Evolutionary conservation across 2,329 filamentous ascomycete species (phyloP).

Genomic region (Alternaria sp.): DNA sequence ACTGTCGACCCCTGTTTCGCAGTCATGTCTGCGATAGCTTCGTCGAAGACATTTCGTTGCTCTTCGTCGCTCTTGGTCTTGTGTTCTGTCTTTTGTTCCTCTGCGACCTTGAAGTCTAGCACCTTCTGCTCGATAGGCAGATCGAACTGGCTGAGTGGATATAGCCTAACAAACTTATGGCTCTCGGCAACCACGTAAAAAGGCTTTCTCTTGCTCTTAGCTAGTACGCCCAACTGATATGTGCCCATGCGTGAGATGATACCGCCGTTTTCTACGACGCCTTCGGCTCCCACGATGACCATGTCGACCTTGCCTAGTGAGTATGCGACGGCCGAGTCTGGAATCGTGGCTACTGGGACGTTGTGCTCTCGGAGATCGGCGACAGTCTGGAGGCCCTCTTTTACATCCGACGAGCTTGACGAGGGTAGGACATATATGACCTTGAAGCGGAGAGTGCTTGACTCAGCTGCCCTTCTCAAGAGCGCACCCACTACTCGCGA

Average conservation of each 20-base stretch:
- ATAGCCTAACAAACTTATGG: slow-evolving; percentile 93
- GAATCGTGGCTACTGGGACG: slow-evolving; percentile 83
- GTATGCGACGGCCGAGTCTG: slow-evolving; percentile 78
- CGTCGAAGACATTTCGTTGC: slow-evolving; percentile 58
- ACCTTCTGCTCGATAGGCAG: slow-evolving; percentile 81
- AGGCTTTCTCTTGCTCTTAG: slow-evolving; percentile 74
- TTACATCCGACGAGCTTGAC: slow-evolving; percentile 45
- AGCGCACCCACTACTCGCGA: slow-evolving; percentile 83
- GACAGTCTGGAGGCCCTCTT: slow-evolving; percentile 76
- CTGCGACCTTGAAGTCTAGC: slow-evolving; percentile 72
- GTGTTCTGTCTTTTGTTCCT: slow-evolving; percentile 38
- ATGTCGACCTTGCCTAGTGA: slow-evolving; percentile 77
- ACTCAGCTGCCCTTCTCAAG: slow-evolving; percentile 75
- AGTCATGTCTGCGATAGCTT: slow-evolving; percentile 45
- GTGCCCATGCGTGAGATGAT: slow-evolving; percentile 88
- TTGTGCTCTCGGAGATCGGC: slow-evolving; percentile 73
- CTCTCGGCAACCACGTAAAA: slow-evolving; percentile 94
- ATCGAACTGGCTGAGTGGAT: slow-evolving; percentile 82
- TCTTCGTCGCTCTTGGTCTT: slow-evolving; percentile 20
- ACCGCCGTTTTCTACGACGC: slow-evolving; percentile 92
- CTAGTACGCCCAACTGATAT: slow-evolving; percentile 85
- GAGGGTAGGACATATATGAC: slow-evolving; percentile 73
- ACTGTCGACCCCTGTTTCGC: slow-evolving; percentile 28
- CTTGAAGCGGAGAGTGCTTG: slow-evolving; percentile 73
- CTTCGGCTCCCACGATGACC: slow-evolving; percentile 75